phyloP scores from a whole-genome alignment of 495 filamentous ascomycete species.

The Pseudevernia furfuracea region DNA sequence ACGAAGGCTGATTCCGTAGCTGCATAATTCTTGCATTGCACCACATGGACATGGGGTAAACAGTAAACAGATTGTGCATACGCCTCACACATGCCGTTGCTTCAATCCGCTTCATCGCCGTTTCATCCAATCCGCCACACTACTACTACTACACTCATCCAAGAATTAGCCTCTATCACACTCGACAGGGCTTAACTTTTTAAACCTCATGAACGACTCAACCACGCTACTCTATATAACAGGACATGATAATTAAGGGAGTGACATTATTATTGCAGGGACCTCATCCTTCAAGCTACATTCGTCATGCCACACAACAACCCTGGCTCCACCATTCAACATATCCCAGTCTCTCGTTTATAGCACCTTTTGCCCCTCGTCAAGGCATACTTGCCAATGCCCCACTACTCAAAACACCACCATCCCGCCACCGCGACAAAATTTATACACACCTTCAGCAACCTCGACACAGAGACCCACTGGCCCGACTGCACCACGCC shows the following conservation, averaged over 20 bases:
- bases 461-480: not conserved
- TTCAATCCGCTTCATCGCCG: not conserved
- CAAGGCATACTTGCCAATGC: not conserved
- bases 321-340: not conserved
- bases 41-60: too few relatives aligned
- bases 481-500: not conserved
- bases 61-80: too few relatives aligned
- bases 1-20: not conserved
- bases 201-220: not conserved
- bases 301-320: not conserved
- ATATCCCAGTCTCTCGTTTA: not conserved
- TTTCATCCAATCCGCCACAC: conserved; percentile 3
- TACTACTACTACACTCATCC: not conserved
- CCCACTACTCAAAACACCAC: not conserved
- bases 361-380: not conserved
- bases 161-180: not conserved
- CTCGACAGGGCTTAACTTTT: not conserved
- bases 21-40: not conserved
- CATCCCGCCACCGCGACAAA: not conserved
- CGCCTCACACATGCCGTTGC: conserved; percentile 1
- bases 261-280: not conserved
- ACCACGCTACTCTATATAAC: not conserved
- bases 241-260: not conserved
- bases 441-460: not conserved
- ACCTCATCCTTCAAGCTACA: not conserved